Evolutionary conservation across 1,284 basidiomycete species (phyloP), one percentile per base, ranked within the genome.

Genomic region (Calocybe gambosa): DNA sequence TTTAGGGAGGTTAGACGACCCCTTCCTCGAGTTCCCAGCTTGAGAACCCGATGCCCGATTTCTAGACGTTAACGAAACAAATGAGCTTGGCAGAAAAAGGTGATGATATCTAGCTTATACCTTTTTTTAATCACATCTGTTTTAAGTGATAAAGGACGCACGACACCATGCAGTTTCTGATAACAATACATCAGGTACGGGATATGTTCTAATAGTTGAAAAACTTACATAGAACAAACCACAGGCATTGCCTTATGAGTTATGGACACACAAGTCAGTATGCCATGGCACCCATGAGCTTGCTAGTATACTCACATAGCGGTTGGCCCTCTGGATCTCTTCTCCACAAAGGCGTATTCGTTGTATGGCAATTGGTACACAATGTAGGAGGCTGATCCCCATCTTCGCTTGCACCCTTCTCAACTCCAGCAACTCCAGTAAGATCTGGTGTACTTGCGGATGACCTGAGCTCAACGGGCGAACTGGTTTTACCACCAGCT

Each of bases 41-140:
- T 82, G 77, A 29, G 82, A 69, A 35, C 85, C 86, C 47, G 86
- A 87, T 29, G 86, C 82, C 35, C 86, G 81, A 63, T 89, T 89
- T 59, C 86, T 89, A 46, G 50, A 56, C 49, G 45, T 50, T 50
- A 26, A 54, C 43, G 50, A 34, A 49, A 49, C 35, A 36, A 47
- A 38, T 48, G 43, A 20, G 20, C 38, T n/a, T n/a, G n/a, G n/a
- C 41, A 36, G 43, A 12, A 29, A 34, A 28, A 43, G 25, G 36
- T 19, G 43, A 39, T 15, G 46, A 46, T n/a, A 39, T 67, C 78
- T 43, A 13, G 2, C n/a, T 15, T 34, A n/a, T 58, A 92, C 90
- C 93, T 78, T 73, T 96, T 97, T 82, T 97, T 97, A 68, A 97
- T 97, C 37, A 96, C 88, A 63, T 97, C 93, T 19, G 93, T 96